phyloP scores from a whole-genome alignment of 345 rosid species.

The Brassica juncea region DNA sequence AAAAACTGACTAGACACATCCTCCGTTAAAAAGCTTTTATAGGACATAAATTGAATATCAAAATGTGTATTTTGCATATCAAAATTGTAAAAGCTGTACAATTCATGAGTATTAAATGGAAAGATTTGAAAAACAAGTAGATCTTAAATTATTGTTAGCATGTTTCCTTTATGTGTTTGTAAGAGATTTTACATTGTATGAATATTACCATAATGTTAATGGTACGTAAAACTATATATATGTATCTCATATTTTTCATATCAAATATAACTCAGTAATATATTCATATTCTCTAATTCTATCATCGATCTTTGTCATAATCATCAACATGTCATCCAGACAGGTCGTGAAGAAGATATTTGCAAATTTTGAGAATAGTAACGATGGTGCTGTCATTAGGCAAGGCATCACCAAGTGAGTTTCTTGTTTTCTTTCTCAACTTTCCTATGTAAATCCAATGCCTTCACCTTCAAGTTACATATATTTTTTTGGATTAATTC shows the following conservation, averaged over 20 bases:
- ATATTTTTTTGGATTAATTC: constrained; percentile 1
- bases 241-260: neutral
- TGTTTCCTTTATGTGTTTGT: neutral
- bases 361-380: constrained; percentile 64
- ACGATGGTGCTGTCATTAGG: constrained; percentile 74
- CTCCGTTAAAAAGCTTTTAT: neutral
- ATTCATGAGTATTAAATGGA: neutral
- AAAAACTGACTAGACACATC: neutral
- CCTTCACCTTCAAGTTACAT: constrained; percentile 17
- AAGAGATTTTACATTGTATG: neutral
- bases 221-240: neutral
- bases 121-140: neutral
- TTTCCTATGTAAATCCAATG: neutral
- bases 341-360: constrained; percentile 60
- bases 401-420: constrained; percentile 75
- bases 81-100: neutral
- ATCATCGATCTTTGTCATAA: neutral
- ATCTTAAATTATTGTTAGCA: neutral
- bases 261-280: neutral
- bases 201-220: neutral
- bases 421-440: neutral
- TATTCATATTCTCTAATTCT: neutral
- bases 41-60: neutral
- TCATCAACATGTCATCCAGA: constrained; percentile 45
- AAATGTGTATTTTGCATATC: neutral